These are phyloP conservation scores for Jaapia argillacea DNA, from an alignment of 768 basidiomycete species.

Conservation along the genomic window DNA sequence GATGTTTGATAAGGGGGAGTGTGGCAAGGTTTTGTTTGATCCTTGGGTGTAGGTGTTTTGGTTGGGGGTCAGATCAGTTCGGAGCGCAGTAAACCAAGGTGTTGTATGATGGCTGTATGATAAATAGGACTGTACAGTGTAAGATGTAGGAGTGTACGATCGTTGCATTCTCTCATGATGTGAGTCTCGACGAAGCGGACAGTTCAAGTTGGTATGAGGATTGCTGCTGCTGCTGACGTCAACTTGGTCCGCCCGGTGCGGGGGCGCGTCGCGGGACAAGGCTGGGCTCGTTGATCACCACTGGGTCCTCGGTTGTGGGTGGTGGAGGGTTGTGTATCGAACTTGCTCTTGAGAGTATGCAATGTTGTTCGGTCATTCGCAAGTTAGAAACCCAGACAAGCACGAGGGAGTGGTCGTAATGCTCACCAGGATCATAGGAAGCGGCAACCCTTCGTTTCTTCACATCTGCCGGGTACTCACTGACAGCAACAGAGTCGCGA, in stretches of 20 bases:
- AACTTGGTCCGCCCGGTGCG: constrained; percentile 17
- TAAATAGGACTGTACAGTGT: too few species aligned
- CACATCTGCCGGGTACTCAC: constrained; percentile 83
- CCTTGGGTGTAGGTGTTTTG: constrained; percentile 56
- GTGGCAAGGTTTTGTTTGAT: constrained; percentile 73
- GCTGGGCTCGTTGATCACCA: constrained; percentile 77
- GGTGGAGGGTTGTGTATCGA: too few species aligned
- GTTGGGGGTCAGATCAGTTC: too few species aligned
- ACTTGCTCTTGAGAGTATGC: constrained; percentile 35
- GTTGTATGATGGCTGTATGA: too few species aligned
- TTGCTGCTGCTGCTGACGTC: constrained; percentile 17
- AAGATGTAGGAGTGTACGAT: too few species aligned
- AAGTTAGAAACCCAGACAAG: not conserved
- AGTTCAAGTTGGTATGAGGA: constrained; percentile 22
- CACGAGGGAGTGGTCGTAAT: not conserved
- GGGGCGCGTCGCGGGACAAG: constrained; percentile 84
- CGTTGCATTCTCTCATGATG: too few species aligned
- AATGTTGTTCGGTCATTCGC: constrained; percentile 64
- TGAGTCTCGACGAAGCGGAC: too few species aligned
- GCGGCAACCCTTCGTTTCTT: constrained; percentile 85
- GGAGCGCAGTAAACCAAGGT: too few species aligned
- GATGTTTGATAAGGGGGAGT: constrained; percentile 59
- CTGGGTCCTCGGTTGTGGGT: constrained; percentile 84
- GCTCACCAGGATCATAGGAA: constrained; percentile 81
- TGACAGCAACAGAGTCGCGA: constrained; percentile 54